Evolutionary conservation across 1,284 basidiomycete species (phyloP).

Genomic region (Leccinum pachyderme): DNA sequence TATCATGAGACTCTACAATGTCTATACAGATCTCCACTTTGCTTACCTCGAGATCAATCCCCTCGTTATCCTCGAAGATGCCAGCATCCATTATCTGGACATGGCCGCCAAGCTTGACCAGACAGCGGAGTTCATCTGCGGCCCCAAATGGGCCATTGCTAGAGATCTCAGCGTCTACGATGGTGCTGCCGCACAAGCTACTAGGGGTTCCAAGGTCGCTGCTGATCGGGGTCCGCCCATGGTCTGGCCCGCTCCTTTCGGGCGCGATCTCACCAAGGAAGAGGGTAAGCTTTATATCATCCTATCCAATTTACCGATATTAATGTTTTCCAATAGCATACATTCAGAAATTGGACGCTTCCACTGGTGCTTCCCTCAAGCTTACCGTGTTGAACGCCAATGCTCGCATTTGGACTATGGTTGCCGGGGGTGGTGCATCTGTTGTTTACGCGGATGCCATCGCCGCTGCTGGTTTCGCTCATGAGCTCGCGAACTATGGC

Average conservation of each 20-base stretch:
- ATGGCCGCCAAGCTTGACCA: slow-evolving; percentile 99
- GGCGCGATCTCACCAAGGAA: slow-evolving; percentile 97
- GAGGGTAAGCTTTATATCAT: slow-evolving; percentile 44
- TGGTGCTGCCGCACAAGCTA: slow-evolving; percentile 44
- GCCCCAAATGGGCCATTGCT: slow-evolving; percentile 98
- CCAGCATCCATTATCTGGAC: slow-evolving; percentile 92
- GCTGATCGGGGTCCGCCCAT: slow-evolving; percentile 97
- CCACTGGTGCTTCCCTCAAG: slow-evolving; percentile 97
- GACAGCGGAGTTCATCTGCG: slow-evolving; percentile 97
- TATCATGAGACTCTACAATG: slow-evolving; percentile 91
- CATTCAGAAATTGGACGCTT: slow-evolving; percentile 96
- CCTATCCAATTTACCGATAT: not conserved
- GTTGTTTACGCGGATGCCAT: slow-evolving; percentile 96
- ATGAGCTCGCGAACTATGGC: slow-evolving; percentile 99
- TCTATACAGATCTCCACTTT: slow-evolving; percentile 97
- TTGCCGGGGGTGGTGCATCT: slow-evolving; percentile 85
- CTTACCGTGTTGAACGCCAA: slow-evolving; percentile 94
- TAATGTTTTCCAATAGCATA: slow-evolving; percentile 55
- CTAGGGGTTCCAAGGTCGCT: slow-evolving; percentile 49
- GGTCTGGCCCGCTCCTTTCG: slow-evolving; percentile 98
- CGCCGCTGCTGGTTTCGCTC: slow-evolving; percentile 93
- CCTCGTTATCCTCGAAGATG: slow-evolving; percentile 89
- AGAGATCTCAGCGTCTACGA: slow-evolving; percentile 84
- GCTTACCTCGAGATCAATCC: slow-evolving; percentile 99
- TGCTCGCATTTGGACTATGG: slow-evolving; percentile 99